Conservation (phyloP, 306 rosid species). For the Mimosa bimucronata region DNA sequence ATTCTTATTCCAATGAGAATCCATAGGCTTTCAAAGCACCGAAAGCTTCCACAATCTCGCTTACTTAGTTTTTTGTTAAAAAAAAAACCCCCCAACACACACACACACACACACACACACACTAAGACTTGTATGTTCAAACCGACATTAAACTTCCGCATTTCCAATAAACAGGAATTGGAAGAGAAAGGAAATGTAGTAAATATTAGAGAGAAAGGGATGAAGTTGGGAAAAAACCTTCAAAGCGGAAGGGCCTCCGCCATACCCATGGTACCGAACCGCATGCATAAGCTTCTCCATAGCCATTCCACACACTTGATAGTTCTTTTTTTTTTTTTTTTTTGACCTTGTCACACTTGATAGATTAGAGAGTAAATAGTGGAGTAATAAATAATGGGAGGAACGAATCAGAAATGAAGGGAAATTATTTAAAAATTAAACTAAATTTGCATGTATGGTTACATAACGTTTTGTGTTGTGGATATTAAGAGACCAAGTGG, state of each 20-base stretch:
- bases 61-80: background rate
- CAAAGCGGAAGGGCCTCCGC: constrained; percentile 68
- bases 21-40: background rate
- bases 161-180: background rate
- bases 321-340: too few relatives aligned
- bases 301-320: too few relatives aligned
- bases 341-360: background rate
- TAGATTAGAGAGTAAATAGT: background rate
- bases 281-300: constrained; percentile 69
- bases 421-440: background rate
- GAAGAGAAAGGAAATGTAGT: background rate
- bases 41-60: background rate
- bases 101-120: background rate
- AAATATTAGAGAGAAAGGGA: background rate
- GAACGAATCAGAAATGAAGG: background rate
- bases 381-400: background rate
- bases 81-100: background rate
- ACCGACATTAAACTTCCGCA: background rate
- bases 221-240: constrained; percentile 51
- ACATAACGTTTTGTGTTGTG: background rate
- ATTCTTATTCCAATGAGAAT: background rate
- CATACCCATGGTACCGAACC: constrained; percentile 59
- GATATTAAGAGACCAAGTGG: background rate
- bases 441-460: background rate
- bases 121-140: background rate